phyloP scores from a whole-genome alignment of 2,329 filamentous ascomycete species.

The Arthrobotrys conoides region DNA sequence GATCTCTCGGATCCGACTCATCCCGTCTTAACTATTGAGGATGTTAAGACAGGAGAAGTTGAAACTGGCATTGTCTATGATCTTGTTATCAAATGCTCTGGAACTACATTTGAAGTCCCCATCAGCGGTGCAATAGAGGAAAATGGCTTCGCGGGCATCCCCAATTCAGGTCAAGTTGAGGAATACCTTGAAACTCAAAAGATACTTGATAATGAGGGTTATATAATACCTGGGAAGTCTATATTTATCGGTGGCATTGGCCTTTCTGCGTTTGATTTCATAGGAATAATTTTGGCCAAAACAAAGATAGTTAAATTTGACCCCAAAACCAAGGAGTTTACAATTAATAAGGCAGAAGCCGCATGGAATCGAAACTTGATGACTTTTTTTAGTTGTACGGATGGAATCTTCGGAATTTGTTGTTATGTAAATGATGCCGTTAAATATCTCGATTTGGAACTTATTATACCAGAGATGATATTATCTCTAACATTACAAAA shows the following conservation, averaged over 20 bases:
- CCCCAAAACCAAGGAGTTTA: constrained; percentile 4
- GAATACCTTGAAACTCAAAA: not conserved
- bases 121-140: not conserved
- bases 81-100: constrained; percentile 24
- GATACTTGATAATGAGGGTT: not conserved
- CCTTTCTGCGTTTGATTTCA: constrained; percentile 17
- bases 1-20: constrained; percentile 1
- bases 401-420: not conserved
- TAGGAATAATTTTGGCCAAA: constrained; percentile 13
- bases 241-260: constrained; percentile 6
- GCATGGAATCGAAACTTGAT: constrained; percentile 3
- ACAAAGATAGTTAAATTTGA: constrained; percentile 21
- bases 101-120: constrained; percentile 18
- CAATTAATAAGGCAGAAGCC: constrained; percentile 12
- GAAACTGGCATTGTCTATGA: constrained; percentile 5
- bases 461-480: constrained; percentile 21
- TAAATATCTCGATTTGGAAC: not conserved
- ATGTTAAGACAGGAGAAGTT: not conserved
- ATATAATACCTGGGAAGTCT: constrained; percentile 6
- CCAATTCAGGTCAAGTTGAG: not conserved
- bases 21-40: not conserved
- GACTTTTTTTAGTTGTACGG: constrained; percentile 13
- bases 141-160: constrained; percentile 8
- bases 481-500: constrained; percentile 7
- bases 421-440: not conserved